Percentiles rank a stretch among this genome's conserved stretches.
Evolutionary conservation across 768 basidiomycete genomes (phyloP).

Genomic region (Tricholoma terreum): DNA sequence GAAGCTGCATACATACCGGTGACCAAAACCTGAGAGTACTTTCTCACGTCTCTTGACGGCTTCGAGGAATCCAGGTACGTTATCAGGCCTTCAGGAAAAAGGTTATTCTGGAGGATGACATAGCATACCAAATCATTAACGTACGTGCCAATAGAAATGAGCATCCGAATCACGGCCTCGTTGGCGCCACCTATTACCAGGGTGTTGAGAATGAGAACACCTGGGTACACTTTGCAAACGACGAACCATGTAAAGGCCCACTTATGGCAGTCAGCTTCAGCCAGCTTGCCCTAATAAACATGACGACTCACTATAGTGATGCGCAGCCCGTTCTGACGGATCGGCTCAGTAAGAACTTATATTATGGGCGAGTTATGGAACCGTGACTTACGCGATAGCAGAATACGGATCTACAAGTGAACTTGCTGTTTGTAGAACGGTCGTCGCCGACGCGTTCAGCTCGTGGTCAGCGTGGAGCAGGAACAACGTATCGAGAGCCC

Average conservation of each 20-base stretch:
- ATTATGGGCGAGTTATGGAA: not conserved
- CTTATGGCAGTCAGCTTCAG: conserved; percentile 28
- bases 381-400: conserved; percentile 61
- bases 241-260: conserved; percentile 66
- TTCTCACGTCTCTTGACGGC: conserved; percentile 87
- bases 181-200: conserved; percentile 70
- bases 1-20: conserved; percentile 47
- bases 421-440: conserved; percentile 83
- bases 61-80: conserved; percentile 82
- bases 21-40: conserved; percentile 88
- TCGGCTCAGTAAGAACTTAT: not conserved
- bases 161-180: conserved; percentile 93
- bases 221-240: not conserved
- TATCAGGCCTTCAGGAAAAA: conserved; percentile 54
- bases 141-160: conserved; percentile 81
- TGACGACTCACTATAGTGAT: conserved; percentile 69
- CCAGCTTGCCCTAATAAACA: not conserved
- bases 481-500: conserved; percentile 86
- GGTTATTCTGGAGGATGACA: not conserved
- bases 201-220: not conserved
- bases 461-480: conserved; percentile 90
- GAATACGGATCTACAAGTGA: conserved; percentile 91
- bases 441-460: conserved; percentile 81
- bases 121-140: conserved; percentile 15
- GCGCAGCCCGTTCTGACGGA: conserved; percentile 72